Conservation (phyloP, 2,329 filamentous ascomycete species). For the Colletotrichum sp. region DNA sequence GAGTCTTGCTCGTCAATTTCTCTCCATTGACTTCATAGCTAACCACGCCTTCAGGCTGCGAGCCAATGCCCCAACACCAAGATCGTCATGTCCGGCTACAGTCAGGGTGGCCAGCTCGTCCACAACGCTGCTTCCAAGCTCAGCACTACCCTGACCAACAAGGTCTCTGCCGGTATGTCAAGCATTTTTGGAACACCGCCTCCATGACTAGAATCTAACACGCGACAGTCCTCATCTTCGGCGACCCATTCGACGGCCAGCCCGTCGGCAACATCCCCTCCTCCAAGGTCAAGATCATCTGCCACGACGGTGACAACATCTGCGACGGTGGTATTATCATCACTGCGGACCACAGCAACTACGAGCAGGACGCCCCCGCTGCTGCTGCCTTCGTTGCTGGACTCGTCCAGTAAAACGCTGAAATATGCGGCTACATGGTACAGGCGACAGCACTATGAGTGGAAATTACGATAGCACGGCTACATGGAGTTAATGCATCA, state of each 20-base stretch:
- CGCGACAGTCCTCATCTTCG: constrained; percentile 18
- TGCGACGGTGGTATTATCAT: constrained; percentile 32
- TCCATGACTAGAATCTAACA: not conserved
- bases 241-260: constrained; percentile 15
- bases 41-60: constrained; percentile 32
- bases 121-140: constrained; percentile 47
- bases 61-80: constrained; percentile 49
- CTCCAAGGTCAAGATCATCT: constrained; percentile 28
- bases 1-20: not conserved
- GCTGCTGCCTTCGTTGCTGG: constrained; percentile 31
- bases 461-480: not conserved
- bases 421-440: not conserved
- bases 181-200: not conserved
- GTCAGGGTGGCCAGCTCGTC: constrained; percentile 42
- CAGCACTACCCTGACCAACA: constrained; percentile 35
- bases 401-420: not conserved
- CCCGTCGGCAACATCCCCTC: constrained; percentile 1
- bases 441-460: not conserved
- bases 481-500: not conserved
- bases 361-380: constrained; percentile 30
- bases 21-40: not conserved
- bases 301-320: constrained; percentile 35
- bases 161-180: constrained; percentile 28
- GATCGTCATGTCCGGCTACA: constrained; percentile 53
- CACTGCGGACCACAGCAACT: constrained; percentile 29